These are phyloP conservation scores for Amauroascus verrucosus DNA, from an alignment of 2,329 filamentous ascomycete species.

Conservation along the genomic window DNA sequence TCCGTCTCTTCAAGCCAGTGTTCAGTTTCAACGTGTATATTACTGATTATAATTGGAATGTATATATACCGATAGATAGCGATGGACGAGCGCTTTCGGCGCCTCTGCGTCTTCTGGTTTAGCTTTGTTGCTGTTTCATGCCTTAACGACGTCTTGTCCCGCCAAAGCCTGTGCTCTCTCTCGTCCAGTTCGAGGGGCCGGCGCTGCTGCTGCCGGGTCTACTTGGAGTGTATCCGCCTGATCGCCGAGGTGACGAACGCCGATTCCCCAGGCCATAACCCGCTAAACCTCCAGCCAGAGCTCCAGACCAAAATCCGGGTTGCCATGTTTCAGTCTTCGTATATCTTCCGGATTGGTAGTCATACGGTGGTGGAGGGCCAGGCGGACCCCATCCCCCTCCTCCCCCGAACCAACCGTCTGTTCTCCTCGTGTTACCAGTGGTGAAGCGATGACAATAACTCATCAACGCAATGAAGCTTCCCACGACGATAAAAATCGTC, in stretches of 20 bases:
- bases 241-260: background rate
- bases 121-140: background rate
- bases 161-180: constrained; percentile 16
- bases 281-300: constrained; percentile 32
- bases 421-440: constrained; percentile 47
- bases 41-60: background rate
- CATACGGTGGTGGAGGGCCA: constrained; percentile 31
- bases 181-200: constrained; percentile 11
- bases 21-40: background rate
- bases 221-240: background rate
- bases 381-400: constrained; percentile 17
- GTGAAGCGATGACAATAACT: constrained; percentile 12
- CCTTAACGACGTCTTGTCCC: constrained; percentile 14
- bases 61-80: background rate
- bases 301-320: constrained; percentile 41
- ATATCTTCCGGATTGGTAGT: constrained; percentile 28
- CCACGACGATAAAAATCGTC: constrained; percentile 29
- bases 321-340: constrained; percentile 27
- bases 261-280: constrained; percentile 34
- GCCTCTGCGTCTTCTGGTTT: too few relatives aligned
- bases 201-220: constrained; percentile 7
- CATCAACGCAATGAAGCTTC: constrained; percentile 18
- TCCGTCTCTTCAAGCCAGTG: background rate
- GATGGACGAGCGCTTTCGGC: background rate
- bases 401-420: constrained; percentile 23